Evolutionary conservation across 2,329 filamentous ascomycete species (phyloP), one percentile per base, ranked within the genome.

Genomic region (Penicillium sp.): DNA sequence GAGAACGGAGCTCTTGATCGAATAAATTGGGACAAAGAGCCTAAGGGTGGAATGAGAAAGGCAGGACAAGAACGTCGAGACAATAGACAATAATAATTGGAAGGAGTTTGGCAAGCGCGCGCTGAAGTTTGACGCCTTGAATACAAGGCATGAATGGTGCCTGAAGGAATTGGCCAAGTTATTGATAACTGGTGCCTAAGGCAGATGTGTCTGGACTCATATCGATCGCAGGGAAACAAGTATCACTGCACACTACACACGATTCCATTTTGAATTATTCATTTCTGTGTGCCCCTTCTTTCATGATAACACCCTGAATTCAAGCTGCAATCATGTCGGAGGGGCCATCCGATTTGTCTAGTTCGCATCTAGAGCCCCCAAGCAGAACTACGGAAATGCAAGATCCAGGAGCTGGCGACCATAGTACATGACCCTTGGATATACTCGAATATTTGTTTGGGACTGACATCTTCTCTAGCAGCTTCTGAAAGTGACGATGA

Each of bases 391-490:
- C 79, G 26, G 81, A 83, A 72, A 69, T 82, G 44, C 76, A 84
- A 66, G 82, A 85, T 63, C 70, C 81, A 29, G 82, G 82, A 64
- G 82, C 82, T 62, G 80, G 80, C 67, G 81, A 83, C 61, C 75
- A 81, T 60, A 76, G 82, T 84, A 51, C 22, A 74, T 64, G 75
- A 61, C 50, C 53, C 26, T 53, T 26, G 18, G 22, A 38, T 53
- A 46, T 26, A 37, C 22, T 38, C 42, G 3, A 16, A 20, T 34
- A 32, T 26, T n/a, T 13, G 29, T 20, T 31, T 35, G 29, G 13
- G 38, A 54, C 32, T 46, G 26, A 50, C 29, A n/a, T 31, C 10
- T 8, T 14, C 11, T 29, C 14, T 40, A 34, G 72, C 75, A 69
- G 77, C 70, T 45, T 81, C 80, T 39, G 81, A 81, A 56, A 81